Evolutionary conservation across 108 stramenopile species (phyloP), one percentile per base, ranked within the genome.

Genomic region (Nannochloropsis salina): DNA sequence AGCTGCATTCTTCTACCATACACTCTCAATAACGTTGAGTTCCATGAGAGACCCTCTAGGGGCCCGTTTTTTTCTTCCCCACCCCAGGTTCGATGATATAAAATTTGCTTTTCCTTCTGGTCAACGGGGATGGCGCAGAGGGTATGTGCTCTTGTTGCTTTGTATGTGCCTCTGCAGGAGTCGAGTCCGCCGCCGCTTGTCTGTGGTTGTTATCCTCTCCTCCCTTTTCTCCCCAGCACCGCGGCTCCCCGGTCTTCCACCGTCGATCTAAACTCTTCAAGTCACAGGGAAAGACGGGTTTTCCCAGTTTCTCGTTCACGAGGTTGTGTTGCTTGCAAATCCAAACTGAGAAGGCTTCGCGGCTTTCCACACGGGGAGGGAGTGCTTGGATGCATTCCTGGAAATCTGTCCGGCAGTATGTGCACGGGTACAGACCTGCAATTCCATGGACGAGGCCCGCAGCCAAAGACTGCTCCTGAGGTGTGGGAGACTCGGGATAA

Each of bases 371-470:
- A 86, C 43, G 82, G 43, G 91, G 91, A 15, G 92, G 91, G 21
- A 85, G 41, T n/a, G 47, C 81, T 43, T 85, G 85, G n/a, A 92
- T 47, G 41, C 85, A 83, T 1, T 85, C 44, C 42, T 47, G 9
- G 45, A 92, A 92, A 80, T 92, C 91, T 79, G 85, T 89, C n/a
- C 74, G 45, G 80, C 92, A 92, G 89, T 92, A 89, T 86, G 85
- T 81, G 88, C 92, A 92, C 10, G 92, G 91, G 41, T 92, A 92
- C 80, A 92, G 47, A 40, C 41, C 61, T 9, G 91, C 90, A 44
- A 92, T 79, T 18, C 89, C 80, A 21, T 44, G 12, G 45, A 92
- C 42, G 84, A 92, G 43, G 22, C 61, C 89, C 42, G 41, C 61
- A 3, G 90, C 90, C 9, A 85, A 43, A 22, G 88, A 44, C 51